Conservation (phyloP, 2,329 filamentous ascomycete genomes). For the Stemphylium vesicarium region DNA sequence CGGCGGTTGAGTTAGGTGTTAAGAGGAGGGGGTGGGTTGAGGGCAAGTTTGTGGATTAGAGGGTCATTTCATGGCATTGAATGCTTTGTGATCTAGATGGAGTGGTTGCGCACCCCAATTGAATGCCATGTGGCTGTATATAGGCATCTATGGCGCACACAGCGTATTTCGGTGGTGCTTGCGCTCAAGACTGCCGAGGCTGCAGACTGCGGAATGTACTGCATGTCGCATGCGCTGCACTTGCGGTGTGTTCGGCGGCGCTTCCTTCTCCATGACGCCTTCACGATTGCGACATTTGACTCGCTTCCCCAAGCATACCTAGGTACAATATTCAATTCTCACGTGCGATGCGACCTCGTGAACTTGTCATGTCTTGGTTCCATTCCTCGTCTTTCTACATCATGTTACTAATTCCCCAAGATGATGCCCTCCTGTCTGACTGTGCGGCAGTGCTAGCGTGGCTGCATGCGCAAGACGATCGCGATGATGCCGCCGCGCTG, state of each 20-base stretch:
- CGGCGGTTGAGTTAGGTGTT: slow-evolving; percentile 90
- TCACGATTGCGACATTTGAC: background rate
- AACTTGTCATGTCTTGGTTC: background rate
- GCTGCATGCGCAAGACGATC: slow-evolving; percentile 11
- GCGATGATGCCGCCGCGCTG: slow-evolving; percentile 38
- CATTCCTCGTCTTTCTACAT: background rate
- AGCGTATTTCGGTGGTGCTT: background rate
- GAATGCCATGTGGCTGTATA: too few species aligned
- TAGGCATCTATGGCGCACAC: too few species aligned
- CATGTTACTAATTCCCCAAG: background rate
- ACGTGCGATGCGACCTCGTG: background rate
- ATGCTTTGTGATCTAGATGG: too few species aligned
- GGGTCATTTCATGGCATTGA: background rate
- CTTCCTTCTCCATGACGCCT: background rate
- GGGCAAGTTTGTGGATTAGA: slow-evolving; percentile 63
- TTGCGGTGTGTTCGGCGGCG: background rate
- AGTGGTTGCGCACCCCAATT: too few species aligned
- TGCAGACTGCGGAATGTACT: background rate
- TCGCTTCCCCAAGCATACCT: background rate
- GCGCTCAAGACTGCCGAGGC: background rate
- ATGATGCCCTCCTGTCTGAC: background rate
- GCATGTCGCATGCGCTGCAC: background rate
- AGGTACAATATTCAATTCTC: background rate
- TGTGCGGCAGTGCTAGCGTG: slow-evolving; percentile 12
- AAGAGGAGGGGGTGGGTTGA: slow-evolving; percentile 86